A percentile compares a stretch with the other conserved stretches of the same genome.
Evolutionary conservation across 2,329 filamentous ascomycete species (phyloP).

Genomic region (Monosporascus ibericus): DNA sequence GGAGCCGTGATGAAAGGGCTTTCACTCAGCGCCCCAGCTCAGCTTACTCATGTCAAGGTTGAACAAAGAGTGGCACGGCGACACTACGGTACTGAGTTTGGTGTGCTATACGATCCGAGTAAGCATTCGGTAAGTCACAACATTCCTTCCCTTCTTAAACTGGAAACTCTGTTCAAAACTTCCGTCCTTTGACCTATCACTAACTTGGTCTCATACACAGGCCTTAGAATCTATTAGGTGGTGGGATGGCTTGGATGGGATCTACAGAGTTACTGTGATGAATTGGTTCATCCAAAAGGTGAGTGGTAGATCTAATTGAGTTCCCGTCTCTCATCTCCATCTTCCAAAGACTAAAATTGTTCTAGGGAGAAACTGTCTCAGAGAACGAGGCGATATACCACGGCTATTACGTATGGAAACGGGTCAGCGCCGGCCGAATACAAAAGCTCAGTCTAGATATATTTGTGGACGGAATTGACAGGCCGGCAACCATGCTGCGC

Average conservation of each 20-base stretch:
- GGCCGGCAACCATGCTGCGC: background rate
- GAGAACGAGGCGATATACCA: background rate
- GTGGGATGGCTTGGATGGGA: background rate
- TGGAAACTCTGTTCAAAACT: no score
- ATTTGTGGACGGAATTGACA: background rate
- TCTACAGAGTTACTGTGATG: background rate
- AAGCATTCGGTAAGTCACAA: background rate
- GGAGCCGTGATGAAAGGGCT: constrained; percentile 37
- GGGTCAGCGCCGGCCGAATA: background rate
- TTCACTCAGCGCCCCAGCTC: background rate
- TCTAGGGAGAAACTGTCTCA: background rate
- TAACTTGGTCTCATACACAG: no score
- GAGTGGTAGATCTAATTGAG: background rate
- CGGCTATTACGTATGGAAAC: background rate
- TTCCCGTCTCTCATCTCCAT: background rate
- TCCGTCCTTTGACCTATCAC: no score
- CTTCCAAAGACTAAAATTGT: background rate
- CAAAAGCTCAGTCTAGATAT: background rate
- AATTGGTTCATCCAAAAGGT: background rate
- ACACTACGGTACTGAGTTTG: background rate
- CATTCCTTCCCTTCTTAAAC: no score
- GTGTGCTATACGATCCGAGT: background rate
- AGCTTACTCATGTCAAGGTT: background rate
- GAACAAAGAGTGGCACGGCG: background rate
- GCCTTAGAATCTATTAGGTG: background rate